Conservation (phyloP, 1,139 yeast species). For the Debaryomyces sp. region DNA sequence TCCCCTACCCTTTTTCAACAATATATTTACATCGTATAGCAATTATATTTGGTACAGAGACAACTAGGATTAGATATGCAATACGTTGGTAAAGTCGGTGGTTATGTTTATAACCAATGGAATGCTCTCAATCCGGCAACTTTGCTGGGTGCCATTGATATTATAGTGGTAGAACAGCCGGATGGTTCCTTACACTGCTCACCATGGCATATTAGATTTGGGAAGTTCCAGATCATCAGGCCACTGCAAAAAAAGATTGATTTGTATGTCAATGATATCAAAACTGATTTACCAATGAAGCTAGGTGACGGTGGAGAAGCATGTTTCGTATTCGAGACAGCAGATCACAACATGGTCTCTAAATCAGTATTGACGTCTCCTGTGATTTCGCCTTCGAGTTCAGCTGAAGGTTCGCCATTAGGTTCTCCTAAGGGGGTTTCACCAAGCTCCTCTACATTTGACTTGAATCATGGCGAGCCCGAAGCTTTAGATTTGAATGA, state of each 20-base stretch:
- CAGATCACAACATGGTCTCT: constrained; percentile 61
- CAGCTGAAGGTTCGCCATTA: constrained; percentile 61
- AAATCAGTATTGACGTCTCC: constrained; percentile 87
- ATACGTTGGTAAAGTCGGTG: constrained; percentile 94
- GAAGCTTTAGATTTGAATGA: constrained; percentile 39
- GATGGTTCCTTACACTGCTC: constrained; percentile 84
- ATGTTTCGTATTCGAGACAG: constrained; percentile 91
- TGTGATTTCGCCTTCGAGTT: constrained; percentile 76
- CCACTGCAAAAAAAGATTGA: constrained; percentile 98
- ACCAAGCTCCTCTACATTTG: constrained; percentile 14
- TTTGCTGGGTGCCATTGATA: constrained; percentile 94
- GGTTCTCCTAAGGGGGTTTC: constrained; percentile 25
- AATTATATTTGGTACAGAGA: not conserved
- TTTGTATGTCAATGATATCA: constrained; percentile 78
- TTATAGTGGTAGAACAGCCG: constrained; percentile 92
- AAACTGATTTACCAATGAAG: constrained; percentile 90
- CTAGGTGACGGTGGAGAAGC: constrained; percentile 98
- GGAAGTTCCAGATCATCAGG: constrained; percentile 85
- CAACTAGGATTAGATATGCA: constrained; percentile 57
- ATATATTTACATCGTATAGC: not conserved
- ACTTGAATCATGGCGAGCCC: constrained; percentile 23
- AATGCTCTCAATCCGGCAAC: constrained; percentile 96
- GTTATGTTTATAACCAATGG: constrained; percentile 95
- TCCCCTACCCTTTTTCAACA: not conserved
- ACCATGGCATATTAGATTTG: constrained; percentile 96